These are phyloP conservation scores for Coprinopsis marcescibilis DNA, from an alignment of 768 basidiomycete genomes.

Conservation along the genomic window DNA sequence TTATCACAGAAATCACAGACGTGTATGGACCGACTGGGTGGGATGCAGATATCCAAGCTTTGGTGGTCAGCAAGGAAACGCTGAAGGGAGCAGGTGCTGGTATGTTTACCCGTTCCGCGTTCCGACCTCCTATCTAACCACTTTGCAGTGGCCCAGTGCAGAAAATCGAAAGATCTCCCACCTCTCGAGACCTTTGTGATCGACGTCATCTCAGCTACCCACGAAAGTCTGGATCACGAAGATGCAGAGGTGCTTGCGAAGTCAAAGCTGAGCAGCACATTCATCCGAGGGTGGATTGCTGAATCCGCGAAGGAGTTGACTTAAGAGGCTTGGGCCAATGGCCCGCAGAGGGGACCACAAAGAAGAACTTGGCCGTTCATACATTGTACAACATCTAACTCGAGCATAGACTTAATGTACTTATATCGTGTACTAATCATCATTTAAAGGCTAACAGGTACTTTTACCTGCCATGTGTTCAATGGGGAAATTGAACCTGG, in stretches of 20 bases:
- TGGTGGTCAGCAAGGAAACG: constrained; percentile 92
- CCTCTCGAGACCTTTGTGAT: constrained; percentile 69
- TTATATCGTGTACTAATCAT: too few relatives aligned
- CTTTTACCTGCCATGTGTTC: too few relatives aligned
- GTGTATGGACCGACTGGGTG: constrained; percentile 88
- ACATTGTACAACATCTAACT: too few relatives aligned
- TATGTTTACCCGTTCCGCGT: not conserved
- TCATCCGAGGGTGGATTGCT: constrained; percentile 84
- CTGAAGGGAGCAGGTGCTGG: constrained; percentile 52
- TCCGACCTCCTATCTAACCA: not conserved
- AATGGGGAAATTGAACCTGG: too few relatives aligned
- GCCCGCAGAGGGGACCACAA: too few relatives aligned
- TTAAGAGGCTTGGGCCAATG: not conserved
- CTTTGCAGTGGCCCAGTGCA: constrained; percentile 54
- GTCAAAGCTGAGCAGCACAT: constrained; percentile 93
- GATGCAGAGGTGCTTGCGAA: constrained; percentile 67
- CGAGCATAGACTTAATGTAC: too few relatives aligned
- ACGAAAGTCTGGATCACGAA: constrained; percentile 50
- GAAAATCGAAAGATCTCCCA: constrained; percentile 51
- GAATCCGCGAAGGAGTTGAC: constrained; percentile 18
- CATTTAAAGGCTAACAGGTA: too few relatives aligned
- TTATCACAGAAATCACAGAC: constrained; percentile 73
- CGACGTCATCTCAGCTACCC: constrained; percentile 78
- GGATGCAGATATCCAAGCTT: constrained; percentile 84
- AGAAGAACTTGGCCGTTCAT: too few relatives aligned